Conservation (phyloP, 2,329 filamentous ascomycete species). For the Apiospora rasikravindrae region DNA sequence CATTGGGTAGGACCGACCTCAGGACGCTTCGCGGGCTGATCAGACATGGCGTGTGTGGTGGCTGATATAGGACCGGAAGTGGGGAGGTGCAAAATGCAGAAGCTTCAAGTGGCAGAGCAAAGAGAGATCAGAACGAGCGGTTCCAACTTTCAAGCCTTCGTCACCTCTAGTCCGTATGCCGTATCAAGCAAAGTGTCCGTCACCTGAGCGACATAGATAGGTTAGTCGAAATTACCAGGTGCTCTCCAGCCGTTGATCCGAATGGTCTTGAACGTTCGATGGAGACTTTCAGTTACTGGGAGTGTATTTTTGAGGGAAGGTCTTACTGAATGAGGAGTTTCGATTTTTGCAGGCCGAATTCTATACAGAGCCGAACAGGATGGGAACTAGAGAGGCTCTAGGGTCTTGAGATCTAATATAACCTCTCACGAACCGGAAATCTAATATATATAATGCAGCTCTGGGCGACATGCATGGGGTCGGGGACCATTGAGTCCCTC, state of each 20-base stretch:
- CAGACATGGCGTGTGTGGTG: slow-evolving; percentile 11
- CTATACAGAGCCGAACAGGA: background rate
- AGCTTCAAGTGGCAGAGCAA: background rate
- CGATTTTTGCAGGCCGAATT: background rate
- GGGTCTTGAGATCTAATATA: background rate
- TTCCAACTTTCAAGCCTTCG: too few species aligned
- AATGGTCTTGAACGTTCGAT: background rate
- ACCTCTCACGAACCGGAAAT: background rate
- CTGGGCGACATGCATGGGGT: background rate
- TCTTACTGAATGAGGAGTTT: slow-evolving; percentile 4
- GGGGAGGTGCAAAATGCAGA: slow-evolving; percentile 13
- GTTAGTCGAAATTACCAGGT: background rate
- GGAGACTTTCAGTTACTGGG: background rate
- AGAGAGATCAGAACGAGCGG: background rate
- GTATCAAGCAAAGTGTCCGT: background rate
- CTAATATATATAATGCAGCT: slow-evolving; percentile 2
- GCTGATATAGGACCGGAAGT: slow-evolving; percentile 4
- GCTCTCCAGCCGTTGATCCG: background rate
- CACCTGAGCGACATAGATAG: background rate
- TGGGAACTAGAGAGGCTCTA: background rate
- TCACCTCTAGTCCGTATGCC: background rate
- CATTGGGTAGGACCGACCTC: slow-evolving; percentile 59
- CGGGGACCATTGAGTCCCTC: slow-evolving; percentile 7
- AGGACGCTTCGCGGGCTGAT: slow-evolving; percentile 27
- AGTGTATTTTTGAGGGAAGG: background rate